Conservation (phyloP, 169 alveolate species). For the Hepatocystis sp. region DNA sequence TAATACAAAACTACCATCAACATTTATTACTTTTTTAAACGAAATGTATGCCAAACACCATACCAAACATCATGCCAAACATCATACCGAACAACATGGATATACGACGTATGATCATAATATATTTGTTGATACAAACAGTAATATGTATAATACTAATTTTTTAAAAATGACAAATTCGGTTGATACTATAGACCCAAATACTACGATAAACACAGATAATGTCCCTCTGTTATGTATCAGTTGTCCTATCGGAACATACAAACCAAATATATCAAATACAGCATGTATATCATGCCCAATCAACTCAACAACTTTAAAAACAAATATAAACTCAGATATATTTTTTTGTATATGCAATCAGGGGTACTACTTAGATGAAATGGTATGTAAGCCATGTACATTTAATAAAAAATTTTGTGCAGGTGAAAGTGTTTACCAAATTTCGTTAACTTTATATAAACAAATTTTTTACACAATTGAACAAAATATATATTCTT, state of each 20-base stretch:
- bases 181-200: too few species aligned
- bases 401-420: conserved; percentile 81
- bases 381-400: conserved; percentile 84
- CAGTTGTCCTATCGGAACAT: conserved; percentile 83
- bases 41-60: too few species aligned
- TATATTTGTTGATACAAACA: too few species aligned
- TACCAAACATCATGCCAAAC: too few species aligned
- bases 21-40: too few species aligned
- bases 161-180: too few species aligned
- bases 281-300: conserved; percentile 85
- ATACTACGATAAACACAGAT: too few species aligned
- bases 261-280: conserved; percentile 82
- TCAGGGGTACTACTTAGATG: conserved; percentile 85
- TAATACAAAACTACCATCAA: too few species aligned
- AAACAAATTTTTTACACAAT: not conserved
- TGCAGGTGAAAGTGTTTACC: conserved; percentile 83
- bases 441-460: conserved; percentile 16
- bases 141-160: too few species aligned
- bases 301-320: conserved; percentile 80
- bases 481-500: not conserved
- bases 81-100: too few species aligned
- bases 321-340: conserved; percentile 78
- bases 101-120: too few species aligned
- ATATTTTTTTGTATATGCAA: conserved; percentile 85
- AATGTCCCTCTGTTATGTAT: conserved; percentile 65